phyloP scores from a whole-genome alignment of 768 basidiomycete genomes.

The Leccinum boreale region DNA sequence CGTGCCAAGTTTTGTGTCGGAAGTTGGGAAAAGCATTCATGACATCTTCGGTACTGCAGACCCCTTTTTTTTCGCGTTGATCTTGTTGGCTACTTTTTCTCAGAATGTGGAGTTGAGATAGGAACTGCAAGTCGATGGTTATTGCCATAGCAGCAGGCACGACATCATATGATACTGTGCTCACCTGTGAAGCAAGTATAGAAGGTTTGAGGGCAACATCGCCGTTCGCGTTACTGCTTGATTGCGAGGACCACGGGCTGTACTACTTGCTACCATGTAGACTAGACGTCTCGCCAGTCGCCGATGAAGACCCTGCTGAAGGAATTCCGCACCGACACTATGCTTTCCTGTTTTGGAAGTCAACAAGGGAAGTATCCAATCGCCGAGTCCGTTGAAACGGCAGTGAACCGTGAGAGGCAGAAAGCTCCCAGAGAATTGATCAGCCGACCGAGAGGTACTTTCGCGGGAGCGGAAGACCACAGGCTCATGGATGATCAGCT shows the following conservation, averaged over 20 bases:
- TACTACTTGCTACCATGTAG: too few species aligned
- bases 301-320: too few species aligned
- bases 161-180: not conserved
- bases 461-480: not conserved
- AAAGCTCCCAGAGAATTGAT: not conserved
- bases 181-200: not conserved
- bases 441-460: not conserved
- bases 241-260: too few species aligned
- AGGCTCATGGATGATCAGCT: too few species aligned
- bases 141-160: not conserved
- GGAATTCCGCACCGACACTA: not conserved
- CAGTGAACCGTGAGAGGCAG: not conserved
- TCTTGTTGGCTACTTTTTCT: not conserved
- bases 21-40: not conserved
- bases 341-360: conserved; percentile 6
- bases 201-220: not conserved
- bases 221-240: too few species aligned
- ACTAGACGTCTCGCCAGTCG: too few species aligned
- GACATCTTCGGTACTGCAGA: not conserved
- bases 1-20: not conserved
- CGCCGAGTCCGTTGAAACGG: not conserved
- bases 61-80: not conserved
- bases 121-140: not conserved
- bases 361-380: not conserved
- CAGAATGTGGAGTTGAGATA: not conserved